These are phyloP conservation scores for Linum usitatissimum DNA, from an alignment of 345 rosid species.

Conservation along the genomic window DNA sequence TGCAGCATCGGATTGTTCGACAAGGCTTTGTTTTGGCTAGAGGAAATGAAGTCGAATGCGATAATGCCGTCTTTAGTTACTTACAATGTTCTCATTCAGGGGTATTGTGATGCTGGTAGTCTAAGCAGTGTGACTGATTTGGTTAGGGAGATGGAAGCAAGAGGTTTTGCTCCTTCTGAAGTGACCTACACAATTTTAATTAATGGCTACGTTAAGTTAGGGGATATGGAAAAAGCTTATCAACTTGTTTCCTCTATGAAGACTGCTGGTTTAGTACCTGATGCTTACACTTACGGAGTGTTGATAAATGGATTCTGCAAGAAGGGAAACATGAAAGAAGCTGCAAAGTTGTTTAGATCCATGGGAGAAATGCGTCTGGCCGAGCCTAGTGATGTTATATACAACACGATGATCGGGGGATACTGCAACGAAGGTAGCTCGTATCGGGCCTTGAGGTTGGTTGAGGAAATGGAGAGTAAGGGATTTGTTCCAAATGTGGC, in stretches of 20 bases:
- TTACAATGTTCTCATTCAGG: slow-evolving; percentile 43
- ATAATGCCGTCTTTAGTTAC: slow-evolving; percentile 49
- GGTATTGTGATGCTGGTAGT: slow-evolving; percentile 43
- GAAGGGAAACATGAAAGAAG: slow-evolving; percentile 62
- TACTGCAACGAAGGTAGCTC: slow-evolving; percentile 68
- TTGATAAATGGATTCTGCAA: slow-evolving; percentile 59
- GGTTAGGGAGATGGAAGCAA: slow-evolving; percentile 69
- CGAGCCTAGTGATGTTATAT: slow-evolving; percentile 50
- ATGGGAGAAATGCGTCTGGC: slow-evolving; percentile 34
- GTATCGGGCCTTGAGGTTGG: slow-evolving; percentile 50
- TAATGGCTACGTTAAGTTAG: slow-evolving; percentile 33
- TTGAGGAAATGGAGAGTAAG: slow-evolving; percentile 46
- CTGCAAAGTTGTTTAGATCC: slow-evolving; percentile 42
- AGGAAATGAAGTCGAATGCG: slow-evolving; percentile 46
- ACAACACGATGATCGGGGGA: slow-evolving; percentile 58
- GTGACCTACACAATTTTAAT: slow-evolving; percentile 62
- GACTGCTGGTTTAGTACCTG: slow-evolving; percentile 48
- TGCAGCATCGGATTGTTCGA: slow-evolving; percentile 32
- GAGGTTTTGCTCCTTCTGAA: slow-evolving; percentile 55
- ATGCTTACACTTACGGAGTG: slow-evolving; percentile 48
- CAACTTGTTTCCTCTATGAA: slow-evolving; percentile 41
- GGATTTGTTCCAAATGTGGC: slow-evolving; percentile 51
- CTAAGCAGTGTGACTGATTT: slow-evolving; percentile 29
- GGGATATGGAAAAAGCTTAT: slow-evolving; percentile 51
- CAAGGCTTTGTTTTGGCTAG: slow-evolving; percentile 40